Percentiles rank a stretch among this genome's conserved stretches.
Evolutionary conservation across 2,329 filamentous ascomycete species (phyloP).

Genomic region (Cladorrhinum sp.): DNA sequence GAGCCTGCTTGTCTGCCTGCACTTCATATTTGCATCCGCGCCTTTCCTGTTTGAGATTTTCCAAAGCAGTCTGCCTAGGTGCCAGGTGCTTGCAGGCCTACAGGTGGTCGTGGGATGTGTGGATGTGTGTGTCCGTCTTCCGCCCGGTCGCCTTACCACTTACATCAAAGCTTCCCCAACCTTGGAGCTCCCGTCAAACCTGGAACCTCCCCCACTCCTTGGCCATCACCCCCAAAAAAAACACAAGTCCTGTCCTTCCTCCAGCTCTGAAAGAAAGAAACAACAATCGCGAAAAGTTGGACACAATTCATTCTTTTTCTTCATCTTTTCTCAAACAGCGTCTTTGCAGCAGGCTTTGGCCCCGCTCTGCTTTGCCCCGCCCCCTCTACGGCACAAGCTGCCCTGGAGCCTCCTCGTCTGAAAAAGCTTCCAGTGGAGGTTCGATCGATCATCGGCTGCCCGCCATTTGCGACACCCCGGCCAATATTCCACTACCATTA

Average conservation of each 20-base stretch:
- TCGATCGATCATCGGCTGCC: neutral
- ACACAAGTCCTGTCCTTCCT: neutral
- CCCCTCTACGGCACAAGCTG: neutral
- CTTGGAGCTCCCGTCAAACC: neutral
- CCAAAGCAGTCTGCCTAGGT: neutral
- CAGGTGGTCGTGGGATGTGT: neutral
- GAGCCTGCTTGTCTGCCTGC: conserved; percentile 7
- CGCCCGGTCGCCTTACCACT: conserved; percentile 7
- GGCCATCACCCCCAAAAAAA: neutral
- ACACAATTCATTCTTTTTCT: neutral
- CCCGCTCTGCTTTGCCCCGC: neutral
- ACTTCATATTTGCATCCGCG: neutral
- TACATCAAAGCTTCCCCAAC: conserved; percentile 14
- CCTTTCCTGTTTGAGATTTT: neutral
- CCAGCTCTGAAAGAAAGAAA: neutral
- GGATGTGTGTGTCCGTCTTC: neutral
- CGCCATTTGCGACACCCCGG: neutral
- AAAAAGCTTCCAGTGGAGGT: neutral
- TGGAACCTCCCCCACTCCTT: conserved; percentile 1
- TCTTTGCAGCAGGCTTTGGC: neutral
- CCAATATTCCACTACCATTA: neutral
- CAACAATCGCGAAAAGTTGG: neutral
- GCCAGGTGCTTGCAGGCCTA: neutral
- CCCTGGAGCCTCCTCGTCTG: neutral
- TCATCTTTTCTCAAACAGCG: neutral